These are phyloP conservation scores for Chlorella vulgaris DNA, from an alignment of 139 green algal genomes.

Conservation along the genomic window DNA sequence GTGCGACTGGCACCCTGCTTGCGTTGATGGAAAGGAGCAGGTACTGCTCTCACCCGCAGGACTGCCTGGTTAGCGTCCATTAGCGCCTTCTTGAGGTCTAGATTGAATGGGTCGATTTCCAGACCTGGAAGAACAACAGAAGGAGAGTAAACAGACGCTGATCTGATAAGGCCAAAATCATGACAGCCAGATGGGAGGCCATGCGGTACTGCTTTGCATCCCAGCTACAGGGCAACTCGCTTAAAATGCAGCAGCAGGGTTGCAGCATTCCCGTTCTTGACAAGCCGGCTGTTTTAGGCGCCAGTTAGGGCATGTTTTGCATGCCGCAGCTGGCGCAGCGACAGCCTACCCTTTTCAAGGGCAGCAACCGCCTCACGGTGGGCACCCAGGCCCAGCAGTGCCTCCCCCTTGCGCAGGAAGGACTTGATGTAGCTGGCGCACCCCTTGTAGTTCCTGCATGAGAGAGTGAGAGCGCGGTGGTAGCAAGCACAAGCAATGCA, in stretches of 20 bases:
- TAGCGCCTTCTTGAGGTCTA: slow-evolving; percentile 55
- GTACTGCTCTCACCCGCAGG: slow-evolving; percentile 47
- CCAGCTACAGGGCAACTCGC: no score
- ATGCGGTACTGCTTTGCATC: neutral
- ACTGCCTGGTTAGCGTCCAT: slow-evolving; percentile 57
- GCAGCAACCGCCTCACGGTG: slow-evolving; percentile 41
- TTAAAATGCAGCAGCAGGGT: no score
- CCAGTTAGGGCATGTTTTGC: no score
- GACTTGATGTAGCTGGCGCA: slow-evolving; percentile 58
- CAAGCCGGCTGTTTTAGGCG: no score
- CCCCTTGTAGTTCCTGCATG: slow-evolving; percentile 18
- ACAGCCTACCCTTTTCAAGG: slow-evolving; percentile 1
- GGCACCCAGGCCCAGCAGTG: slow-evolving; percentile 56
- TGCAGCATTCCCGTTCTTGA: no score
- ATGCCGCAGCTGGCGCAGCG: no score
- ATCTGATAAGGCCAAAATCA: no score
- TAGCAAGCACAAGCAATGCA: neutral
- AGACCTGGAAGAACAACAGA: slow-evolving; percentile 37
- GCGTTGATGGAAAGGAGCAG: no score
- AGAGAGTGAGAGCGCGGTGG: neutral
- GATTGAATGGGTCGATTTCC: slow-evolving; percentile 61
- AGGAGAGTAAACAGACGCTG: no score
- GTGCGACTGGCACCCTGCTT: no score
- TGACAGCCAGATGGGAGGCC: neutral
- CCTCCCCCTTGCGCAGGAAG: slow-evolving; percentile 60